Base-by-base conservation (phyloP, 2,329 filamentous ascomycete genomes). In the Phaeosphaeriaceae sp. region DNA sequence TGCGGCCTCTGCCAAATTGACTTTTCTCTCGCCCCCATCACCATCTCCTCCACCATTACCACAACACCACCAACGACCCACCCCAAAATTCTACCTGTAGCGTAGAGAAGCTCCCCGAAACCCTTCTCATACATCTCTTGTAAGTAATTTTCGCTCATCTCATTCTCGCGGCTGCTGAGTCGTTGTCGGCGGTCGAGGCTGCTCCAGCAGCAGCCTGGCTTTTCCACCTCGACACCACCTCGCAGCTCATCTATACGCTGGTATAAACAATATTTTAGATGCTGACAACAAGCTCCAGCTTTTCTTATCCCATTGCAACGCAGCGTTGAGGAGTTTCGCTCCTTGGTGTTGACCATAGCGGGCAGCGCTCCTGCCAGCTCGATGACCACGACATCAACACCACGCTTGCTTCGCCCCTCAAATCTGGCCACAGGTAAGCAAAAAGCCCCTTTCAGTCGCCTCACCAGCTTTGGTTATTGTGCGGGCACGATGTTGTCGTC, bases 1-100 rank as follows among this genome's bases (percentile, higher is more conserved):
- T 51, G 49, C 19, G 49, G 28, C 28, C 30, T 40, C 40, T 22
- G 49, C 32, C 6, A 30, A 51, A 28, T 51, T 51, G 21, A 24
- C 30, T 54, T 48, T 51, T 22, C 10, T 49, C 40, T 35, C 23
- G 28, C 35, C 43, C 57, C 35, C 46, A 44, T 21, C 40, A 23
- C n/a, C 49, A 32, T 43, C 43, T 30, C n/a, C 48, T 32, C 28
- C 49, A 59, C 43, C 49, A 59, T 13, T 44, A 47, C 28, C 46
- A 24, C 54, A 53, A 48, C 43, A 47, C 35, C 40, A 46, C n/a
- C 23, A 53, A 42, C 49, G 40, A 56, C 6, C 35, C 23, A 11
- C 28, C 19, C 30, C 11, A 23, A 11, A 6, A 10, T n/a, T 40
- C 21, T 10, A 15, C 11, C 30, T 2, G 21, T n/a, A 35, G 5